A percentile compares a stretch with the other conserved stretches of the same genome.
Conservation (phyloP, 2,329 filamentous ascomycete species). For the Curvularia verruculosa region DNA sequence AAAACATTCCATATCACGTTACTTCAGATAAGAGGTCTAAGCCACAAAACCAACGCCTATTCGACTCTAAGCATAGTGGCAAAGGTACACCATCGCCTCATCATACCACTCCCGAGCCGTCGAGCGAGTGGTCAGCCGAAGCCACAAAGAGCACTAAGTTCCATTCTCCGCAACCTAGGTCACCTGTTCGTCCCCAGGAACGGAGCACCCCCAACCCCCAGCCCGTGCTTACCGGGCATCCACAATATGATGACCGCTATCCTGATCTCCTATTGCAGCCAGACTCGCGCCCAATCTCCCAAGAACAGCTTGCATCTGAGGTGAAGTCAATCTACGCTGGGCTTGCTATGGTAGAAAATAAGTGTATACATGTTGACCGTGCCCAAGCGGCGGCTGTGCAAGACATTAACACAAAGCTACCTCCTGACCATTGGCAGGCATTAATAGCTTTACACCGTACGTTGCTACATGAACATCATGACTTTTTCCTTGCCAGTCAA, state of each 20-base stretch:
- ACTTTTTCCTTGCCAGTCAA: conserved; percentile 78
- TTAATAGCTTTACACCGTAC: conserved; percentile 83
- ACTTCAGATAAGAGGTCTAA: conserved; percentile 21
- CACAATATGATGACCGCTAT: conserved; percentile 40
- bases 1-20: conserved; percentile 26
- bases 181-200: conserved; percentile 20
- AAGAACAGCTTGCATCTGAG: conserved; percentile 79
- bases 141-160: conserved; percentile 26
- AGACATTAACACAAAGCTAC: conserved; percentile 53
- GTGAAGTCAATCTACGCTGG: conserved; percentile 85
- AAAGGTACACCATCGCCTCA: conserved; percentile 25
- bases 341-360: conserved; percentile 82
- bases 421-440: conserved; percentile 80
- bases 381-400: conserved; percentile 62
- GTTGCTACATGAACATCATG: conserved; percentile 71
- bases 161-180: conserved; percentile 21
- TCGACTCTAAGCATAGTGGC: conserved; percentile 13
- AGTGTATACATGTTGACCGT: conserved; percentile 83
- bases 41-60: too few relatives aligned
- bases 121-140: conserved; percentile 34
- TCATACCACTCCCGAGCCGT: conserved; percentile 31
- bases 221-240: conserved; percentile 44
- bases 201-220: conserved; percentile 23
- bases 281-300: conserved; percentile 71
- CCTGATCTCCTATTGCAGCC: conserved; percentile 61